Conservation (phyloP, 2,329 filamentous ascomycete genomes). For the Beauveria sp. region DNA sequence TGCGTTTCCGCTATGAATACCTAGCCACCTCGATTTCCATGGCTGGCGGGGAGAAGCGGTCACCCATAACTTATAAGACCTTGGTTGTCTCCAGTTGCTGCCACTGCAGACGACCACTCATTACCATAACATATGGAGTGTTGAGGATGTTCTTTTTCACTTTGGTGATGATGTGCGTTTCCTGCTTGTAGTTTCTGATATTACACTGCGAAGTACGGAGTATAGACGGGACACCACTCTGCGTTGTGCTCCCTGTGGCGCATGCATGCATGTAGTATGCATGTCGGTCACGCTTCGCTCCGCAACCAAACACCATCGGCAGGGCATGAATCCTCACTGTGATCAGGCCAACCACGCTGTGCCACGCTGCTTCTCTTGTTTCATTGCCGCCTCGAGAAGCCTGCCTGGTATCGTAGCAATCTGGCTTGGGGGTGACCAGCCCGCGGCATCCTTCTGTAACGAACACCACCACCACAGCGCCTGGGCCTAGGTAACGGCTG, state of each 20-base stretch:
- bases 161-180: too few species aligned
- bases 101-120: too few species aligned
- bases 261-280: conserved; percentile 1
- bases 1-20: background rate
- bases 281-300: conserved; percentile 8
- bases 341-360: conserved; percentile 5
- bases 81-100: background rate
- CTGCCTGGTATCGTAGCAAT: background rate
- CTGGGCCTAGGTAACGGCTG: background rate
- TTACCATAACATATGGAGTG: too few species aligned
- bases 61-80: background rate
- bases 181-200: background rate
- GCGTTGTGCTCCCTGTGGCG: background rate
- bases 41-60: background rate
- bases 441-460: background rate
- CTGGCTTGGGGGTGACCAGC: background rate
- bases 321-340: conserved; percentile 2
- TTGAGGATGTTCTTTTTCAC: too few species aligned
- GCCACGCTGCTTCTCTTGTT: background rate
- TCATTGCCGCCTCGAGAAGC: background rate
- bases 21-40: background rate
- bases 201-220: background rate
- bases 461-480: background rate
- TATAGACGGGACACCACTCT: background rate
- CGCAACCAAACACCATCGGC: background rate